phyloP scores from a whole-genome alignment of 805 yeast genomes.

The Priceomyces melissophilus region DNA sequence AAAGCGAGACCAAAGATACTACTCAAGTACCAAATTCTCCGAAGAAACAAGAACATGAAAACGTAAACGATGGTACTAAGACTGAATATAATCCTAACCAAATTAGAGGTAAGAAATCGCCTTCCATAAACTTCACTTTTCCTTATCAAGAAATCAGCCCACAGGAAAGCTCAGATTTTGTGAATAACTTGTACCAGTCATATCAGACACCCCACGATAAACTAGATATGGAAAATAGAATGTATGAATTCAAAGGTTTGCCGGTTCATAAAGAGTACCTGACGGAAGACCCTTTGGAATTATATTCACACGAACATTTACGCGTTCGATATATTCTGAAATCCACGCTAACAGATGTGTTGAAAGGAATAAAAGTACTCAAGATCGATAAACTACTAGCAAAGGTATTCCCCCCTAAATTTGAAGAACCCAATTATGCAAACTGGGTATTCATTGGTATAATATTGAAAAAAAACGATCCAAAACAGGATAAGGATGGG shows the following conservation, averaged over 20 bases:
- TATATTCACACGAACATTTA: conserved; percentile 14
- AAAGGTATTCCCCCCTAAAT: conserved; percentile 66
- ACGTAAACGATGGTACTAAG: neutral
- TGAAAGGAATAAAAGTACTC: conserved; percentile 52
- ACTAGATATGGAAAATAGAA: conserved; percentile 15
- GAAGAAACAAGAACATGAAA: neutral
- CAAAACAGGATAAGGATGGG: conserved; percentile 33
- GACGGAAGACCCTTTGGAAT: conserved; percentile 22
- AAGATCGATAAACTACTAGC: conserved; percentile 59
- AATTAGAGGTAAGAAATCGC: neutral
- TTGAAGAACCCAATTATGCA: conserved; percentile 60
- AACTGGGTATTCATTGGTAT: conserved; percentile 84
- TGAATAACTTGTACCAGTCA: conserved; percentile 16
- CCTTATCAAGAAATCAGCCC: too few relatives aligned
- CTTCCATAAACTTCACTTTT: too few relatives aligned
- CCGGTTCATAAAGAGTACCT: conserved; percentile 7
- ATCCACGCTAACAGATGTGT: conserved; percentile 28
- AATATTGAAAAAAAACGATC: conserved; percentile 53
- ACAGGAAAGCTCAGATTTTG: conserved; percentile 12
- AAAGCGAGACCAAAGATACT: neutral
- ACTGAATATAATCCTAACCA: conserved; percentile 2
- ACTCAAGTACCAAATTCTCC: conserved; percentile 14
- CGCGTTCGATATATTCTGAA: conserved; percentile 45
- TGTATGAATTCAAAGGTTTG: conserved; percentile 21
- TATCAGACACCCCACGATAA: conserved; percentile 13